A percentile compares a stretch with the other conserved stretches of the same genome.
phyloP scores from a whole-genome alignment of 2,329 filamentous ascomycete species.

The Colletotrichum zoysiae region DNA sequence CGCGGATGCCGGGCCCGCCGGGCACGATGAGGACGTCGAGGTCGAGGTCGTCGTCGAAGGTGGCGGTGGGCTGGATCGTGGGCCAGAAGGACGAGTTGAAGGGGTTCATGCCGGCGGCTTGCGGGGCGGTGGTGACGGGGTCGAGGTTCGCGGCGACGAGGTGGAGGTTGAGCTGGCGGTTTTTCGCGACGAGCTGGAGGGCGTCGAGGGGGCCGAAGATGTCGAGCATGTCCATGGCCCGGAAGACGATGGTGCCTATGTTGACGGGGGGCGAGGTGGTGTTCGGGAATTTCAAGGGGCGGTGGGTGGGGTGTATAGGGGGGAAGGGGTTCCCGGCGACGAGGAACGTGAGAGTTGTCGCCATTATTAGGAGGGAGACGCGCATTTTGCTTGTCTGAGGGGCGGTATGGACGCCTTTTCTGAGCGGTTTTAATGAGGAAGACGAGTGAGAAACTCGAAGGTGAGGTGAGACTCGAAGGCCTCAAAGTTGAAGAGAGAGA shows the following conservation, averaged over 20 bases:
- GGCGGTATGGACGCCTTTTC: not conserved
- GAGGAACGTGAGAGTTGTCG: not conserved
- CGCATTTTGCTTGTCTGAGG: conserved; percentile 9
- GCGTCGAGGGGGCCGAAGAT: conserved; percentile 44
- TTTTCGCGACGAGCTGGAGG: conserved; percentile 42
- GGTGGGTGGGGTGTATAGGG: not conserved
- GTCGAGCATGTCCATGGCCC: conserved; percentile 43
- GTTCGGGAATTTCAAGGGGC: not conserved
- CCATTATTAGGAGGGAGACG: not conserved
- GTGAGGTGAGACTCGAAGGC: not conserved
- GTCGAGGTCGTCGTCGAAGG: conserved; percentile 64
- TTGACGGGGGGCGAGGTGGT: conserved; percentile 22
- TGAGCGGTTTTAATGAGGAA: not conserved
- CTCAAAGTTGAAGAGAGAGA: not conserved
- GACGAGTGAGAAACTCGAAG: not conserved
- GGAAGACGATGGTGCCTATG: conserved; percentile 43
- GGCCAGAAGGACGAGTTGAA: conserved; percentile 54
- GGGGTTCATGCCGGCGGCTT: conserved; percentile 47
- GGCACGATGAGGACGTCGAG: conserved; percentile 76
- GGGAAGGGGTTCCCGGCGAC: conserved; percentile 10
- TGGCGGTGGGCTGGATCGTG: conserved; percentile 58
- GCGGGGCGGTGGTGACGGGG: conserved; percentile 54
- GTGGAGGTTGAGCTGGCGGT: conserved; percentile 52
- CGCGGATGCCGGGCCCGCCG: conserved; percentile 67
- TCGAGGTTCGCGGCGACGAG: conserved; percentile 57